Evolutionary conservation across 2,329 filamentous ascomycete species (phyloP).

Genomic region (Pyrenophora teres): DNA sequence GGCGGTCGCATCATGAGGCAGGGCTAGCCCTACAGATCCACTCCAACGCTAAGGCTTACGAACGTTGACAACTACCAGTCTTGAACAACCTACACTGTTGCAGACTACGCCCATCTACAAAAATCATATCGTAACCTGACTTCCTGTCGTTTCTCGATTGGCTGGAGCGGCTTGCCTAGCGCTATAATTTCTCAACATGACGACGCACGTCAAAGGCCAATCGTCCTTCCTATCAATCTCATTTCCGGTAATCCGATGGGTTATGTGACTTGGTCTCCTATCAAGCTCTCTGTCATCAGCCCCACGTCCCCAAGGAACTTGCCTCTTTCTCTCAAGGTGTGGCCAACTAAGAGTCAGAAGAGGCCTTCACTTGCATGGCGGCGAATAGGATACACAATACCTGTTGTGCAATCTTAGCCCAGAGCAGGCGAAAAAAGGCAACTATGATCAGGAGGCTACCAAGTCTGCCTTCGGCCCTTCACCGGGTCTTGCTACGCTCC

Average conservation of each 20-base stretch:
- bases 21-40: conserved; percentile 16
- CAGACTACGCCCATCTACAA: background rate
- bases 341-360: conserved; percentile 22
- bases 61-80: background rate
- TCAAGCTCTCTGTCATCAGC: conserved; percentile 2
- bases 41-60: background rate
- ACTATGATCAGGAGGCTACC: conserved; percentile 19
- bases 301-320: conserved; percentile 6
- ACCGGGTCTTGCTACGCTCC: conserved; percentile 7
- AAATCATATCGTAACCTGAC: conserved; percentile 5
- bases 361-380: conserved; percentile 13
- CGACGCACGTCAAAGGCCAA: conserved; percentile 13
- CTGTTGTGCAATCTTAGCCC: conserved; percentile 12
- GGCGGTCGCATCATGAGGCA: background rate
- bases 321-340: conserved; percentile 2
- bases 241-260: conserved; percentile 7
- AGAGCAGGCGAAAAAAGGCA: conserved; percentile 39
- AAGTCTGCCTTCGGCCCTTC: conserved; percentile 7
- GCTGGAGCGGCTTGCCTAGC: conserved; percentile 10
- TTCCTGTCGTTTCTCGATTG: conserved; percentile 18
- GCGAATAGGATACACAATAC: conserved; percentile 26
- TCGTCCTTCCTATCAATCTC: conserved; percentile 5
- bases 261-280: conserved; percentile 12
- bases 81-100: background rate
- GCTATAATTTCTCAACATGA: conserved; percentile 19